Percentiles rank a stretch among this genome's conserved stretches.
These are phyloP conservation scores for Camellia japonica DNA, from an alignment of 148 eudicot species.

Conservation along the genomic window DNA sequence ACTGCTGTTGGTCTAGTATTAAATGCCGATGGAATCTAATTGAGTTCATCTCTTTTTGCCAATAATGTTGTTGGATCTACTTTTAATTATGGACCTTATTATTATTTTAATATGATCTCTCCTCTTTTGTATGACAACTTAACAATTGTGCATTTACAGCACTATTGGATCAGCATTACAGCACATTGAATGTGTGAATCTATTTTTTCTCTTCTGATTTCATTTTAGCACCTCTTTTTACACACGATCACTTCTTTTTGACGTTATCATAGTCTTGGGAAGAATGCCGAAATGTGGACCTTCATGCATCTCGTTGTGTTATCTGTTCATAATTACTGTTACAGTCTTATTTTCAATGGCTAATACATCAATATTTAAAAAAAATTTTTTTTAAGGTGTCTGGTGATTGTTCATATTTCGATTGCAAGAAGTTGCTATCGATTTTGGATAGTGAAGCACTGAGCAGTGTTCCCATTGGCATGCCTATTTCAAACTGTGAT, in stretches of 20 bases:
- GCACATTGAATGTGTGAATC: neutral
- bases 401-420: slow-evolving; percentile 91
- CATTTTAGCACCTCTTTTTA: neutral
- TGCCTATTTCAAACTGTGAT: slow-evolving; percentile 63
- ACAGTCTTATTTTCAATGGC: neutral
- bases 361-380: slow-evolving; percentile 16
- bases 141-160: neutral
- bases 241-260: neutral
- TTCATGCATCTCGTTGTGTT: neutral
- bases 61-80: neutral
- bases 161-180: neutral
- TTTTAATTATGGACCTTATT: neutral
- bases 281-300: slow-evolving; percentile 2
- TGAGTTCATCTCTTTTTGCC: neutral
- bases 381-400: too few species aligned
- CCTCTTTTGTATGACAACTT: neutral
- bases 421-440: slow-evolving; percentile 57
- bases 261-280: neutral
- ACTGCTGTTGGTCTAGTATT: neutral
- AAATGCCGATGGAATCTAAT: neutral
- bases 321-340: slow-evolving; percentile 2
- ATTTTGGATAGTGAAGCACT: slow-evolving; percentile 56
- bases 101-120: neutral
- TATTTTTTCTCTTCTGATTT: neutral
- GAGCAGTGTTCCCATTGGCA: slow-evolving; percentile 77